Evolutionary conservation across 306 rosid genomes (phyloP).

Genomic region (Cyclanthera cordifolia): DNA sequence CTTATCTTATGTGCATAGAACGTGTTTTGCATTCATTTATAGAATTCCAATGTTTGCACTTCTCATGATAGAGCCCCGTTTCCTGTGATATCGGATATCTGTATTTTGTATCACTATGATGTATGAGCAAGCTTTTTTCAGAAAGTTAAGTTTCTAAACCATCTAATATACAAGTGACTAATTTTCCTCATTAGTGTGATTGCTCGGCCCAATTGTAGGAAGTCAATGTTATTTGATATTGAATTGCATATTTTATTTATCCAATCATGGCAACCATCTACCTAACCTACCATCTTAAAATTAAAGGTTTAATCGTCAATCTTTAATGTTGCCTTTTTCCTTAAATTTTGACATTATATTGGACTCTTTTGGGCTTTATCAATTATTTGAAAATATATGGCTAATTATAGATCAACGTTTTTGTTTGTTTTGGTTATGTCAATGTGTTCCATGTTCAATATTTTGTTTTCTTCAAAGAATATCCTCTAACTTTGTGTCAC

Average conservation of each 20-base stretch:
- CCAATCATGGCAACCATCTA: neutral
- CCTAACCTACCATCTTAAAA: neutral
- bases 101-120: neutral
- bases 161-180: neutral
- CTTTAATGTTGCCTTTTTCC: neutral
- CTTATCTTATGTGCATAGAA: neutral
- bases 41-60: neutral
- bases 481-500: neutral
- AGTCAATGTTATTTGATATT: neutral
- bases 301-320: neutral
- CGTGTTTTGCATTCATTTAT: neutral
- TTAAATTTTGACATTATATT: neutral
- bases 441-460: neutral
- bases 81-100: neutral
- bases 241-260: neutral
- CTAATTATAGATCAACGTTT: neutral
- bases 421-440: neutral
- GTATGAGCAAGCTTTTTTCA: neutral
- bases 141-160: neutral
- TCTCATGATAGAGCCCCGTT: neutral
- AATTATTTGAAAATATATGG: neutral
- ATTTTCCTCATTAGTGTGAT: neutral
- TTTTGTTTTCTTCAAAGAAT: neutral
- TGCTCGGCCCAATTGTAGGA: neutral
- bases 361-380: neutral